Evolutionary conservation across 352 stramenopile genomes (phyloP).

Genomic region (Globisporangium acanthophoron): DNA sequence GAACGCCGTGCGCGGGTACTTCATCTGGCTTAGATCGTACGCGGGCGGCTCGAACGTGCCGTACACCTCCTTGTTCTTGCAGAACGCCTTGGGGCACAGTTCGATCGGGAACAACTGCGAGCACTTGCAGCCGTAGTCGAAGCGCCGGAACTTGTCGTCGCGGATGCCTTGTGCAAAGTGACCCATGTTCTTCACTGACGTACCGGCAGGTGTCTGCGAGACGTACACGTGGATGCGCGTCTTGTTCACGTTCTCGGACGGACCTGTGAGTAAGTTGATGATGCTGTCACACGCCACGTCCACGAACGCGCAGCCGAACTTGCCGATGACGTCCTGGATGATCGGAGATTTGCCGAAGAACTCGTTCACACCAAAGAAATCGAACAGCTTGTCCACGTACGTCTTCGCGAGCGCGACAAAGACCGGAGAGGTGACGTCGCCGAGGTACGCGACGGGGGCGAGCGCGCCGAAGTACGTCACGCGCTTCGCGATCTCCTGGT

Average conservation of each 20-base stretch:
- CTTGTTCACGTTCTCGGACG: constrained; percentile 41
- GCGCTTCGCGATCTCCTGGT: constrained; percentile 44
- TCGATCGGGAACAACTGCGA: constrained; percentile 21
- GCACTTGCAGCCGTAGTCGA: constrained; percentile 51
- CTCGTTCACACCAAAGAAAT: no score
- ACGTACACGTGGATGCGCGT: constrained; percentile 51
- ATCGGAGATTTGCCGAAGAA: constrained; percentile 11
- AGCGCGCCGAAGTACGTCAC: constrained; percentile 52
- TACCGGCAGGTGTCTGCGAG: constrained; percentile 42
- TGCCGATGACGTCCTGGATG: constrained; percentile 29
- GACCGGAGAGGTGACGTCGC: no score
- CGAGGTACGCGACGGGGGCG: constrained; percentile 39
- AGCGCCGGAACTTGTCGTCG: constrained; percentile 40
- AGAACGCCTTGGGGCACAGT: constrained; percentile 35
- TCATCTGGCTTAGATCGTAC: constrained; percentile 33
- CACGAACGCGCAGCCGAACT: constrained; percentile 35
- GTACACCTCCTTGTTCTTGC: constrained; percentile 51
- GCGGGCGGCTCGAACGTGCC: constrained; percentile 28
- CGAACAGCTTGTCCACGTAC: no score
- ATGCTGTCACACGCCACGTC: constrained; percentile 32
- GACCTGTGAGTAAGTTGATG: constrained; percentile 35
- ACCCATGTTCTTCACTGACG: constrained; percentile 50
- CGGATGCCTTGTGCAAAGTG: constrained; percentile 52
- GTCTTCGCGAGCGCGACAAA: no score
- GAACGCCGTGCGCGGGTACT: constrained; percentile 47